These are phyloP conservation scores for Angomonas deanei DNA, from an alignment of 208 protist species.

Conservation along the genomic window DNA sequence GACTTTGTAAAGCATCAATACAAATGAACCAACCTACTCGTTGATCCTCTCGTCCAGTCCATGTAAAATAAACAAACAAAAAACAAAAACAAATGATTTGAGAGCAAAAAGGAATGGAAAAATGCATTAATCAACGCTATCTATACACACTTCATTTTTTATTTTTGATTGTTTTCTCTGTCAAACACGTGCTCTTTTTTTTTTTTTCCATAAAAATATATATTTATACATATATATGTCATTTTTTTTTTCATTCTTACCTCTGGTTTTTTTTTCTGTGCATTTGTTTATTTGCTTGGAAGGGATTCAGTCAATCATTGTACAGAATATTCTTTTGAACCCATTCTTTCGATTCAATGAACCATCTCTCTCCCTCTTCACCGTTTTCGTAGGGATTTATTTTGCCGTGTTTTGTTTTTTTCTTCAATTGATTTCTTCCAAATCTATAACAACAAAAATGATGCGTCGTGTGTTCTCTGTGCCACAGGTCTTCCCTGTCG, in stretches of 20 bases:
- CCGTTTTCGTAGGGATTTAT: neutral
- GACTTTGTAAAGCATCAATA: too few relatives aligned
- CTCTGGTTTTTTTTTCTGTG: slow-evolving; percentile 7
- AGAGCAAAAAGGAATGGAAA: neutral
- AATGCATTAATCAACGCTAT: too few relatives aligned
- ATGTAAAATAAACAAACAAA: neutral
- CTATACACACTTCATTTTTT: neutral
- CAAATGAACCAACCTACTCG: too few relatives aligned
- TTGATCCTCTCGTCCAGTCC: too few relatives aligned
- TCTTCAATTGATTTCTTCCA: neutral
- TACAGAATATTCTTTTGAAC: too few relatives aligned
- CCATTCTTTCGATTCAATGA: too few relatives aligned
- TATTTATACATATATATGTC: too few relatives aligned
- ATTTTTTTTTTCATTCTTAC: neutral
- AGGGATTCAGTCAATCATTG: too few relatives aligned
- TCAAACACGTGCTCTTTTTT: neutral
- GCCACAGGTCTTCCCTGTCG: slow-evolving; percentile 11
- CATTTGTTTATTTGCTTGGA: neutral
- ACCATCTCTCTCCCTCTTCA: neutral
- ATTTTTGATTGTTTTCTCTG: neutral
- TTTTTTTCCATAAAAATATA: neutral
- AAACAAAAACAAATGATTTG: neutral
- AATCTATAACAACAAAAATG: slow-evolving; percentile 5
- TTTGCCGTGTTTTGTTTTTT: slow-evolving; percentile 6
- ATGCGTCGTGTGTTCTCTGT: slow-evolving; percentile 34